Evolutionary conservation across 2,329 filamentous ascomycete genomes (phyloP), one percentile per base, ranked within the genome.

Genomic region (Aspergillus calidoustus): DNA sequence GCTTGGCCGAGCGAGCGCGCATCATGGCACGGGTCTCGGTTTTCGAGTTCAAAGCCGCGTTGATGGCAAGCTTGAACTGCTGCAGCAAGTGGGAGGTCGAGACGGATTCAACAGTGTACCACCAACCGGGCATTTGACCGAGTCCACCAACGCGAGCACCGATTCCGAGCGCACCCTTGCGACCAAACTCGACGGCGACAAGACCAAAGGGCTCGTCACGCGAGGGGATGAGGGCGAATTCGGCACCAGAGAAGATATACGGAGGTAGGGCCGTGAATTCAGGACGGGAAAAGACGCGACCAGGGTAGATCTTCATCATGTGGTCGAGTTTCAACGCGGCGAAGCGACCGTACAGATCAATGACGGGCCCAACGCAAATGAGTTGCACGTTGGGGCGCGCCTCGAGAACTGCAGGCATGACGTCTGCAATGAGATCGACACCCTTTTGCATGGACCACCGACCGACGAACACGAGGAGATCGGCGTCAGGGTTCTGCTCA

Each of bases 121-220:
- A 90, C 84, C 87, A 89, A 25, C 88, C 88, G 22, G 88, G 88
- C 87, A 90, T 89, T 69, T 88, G 85, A 19, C 87, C 87, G n/a
- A 90, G 80, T 57, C 87, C 88, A 67, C 87, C 87, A 38, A 90
- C 88, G 57, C 87, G 81, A 46, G 87, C 86, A 50, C 87, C 88
- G 58, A 90, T 86, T 67, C 87, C 88, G 50, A 90, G 80, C 22
- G 87, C 88, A 68, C 87, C 88, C 72, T 89, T 89, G 19, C 88
- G 81, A 59, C 87, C 87, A 66, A 89, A 90, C 68, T 90, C 87
- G 47, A 90, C 87, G 34, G 87, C 87, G 8, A 90, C 87, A 31
- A 90, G 77, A 53, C 87, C 88, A 67, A 90, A 90, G 0, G 88
- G 87, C 73, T 90, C 88, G 69, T 90, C 88, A 68, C 88, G 83